Evolutionary conservation across 805 yeast genomes (phyloP).

Genomic region (Metschnikowia matae): DNA sequence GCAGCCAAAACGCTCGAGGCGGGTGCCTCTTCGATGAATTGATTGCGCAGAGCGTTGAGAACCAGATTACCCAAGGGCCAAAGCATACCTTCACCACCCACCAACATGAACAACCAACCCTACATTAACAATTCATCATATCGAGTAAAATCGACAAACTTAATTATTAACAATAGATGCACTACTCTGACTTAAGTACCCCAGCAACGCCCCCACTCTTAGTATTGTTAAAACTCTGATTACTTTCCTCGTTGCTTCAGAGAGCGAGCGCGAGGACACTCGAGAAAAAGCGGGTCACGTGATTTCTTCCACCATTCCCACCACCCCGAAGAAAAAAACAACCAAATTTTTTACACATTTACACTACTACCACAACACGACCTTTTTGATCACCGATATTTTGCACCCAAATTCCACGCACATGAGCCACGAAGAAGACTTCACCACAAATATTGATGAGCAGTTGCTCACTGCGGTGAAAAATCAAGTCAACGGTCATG

Average conservation of each 20-base stretch:
- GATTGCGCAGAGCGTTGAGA: background rate
- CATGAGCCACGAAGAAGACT: constrained; percentile 27
- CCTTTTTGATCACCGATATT: constrained; percentile 13
- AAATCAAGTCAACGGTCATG: constrained; percentile 19
- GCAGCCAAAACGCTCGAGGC: constrained; percentile 42
- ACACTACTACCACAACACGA: constrained; percentile 26
- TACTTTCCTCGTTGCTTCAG: background rate
- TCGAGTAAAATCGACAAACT: too few relatives aligned
- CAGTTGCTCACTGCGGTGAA: constrained; percentile 39
- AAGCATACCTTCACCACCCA: background rate
- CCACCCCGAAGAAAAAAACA: constrained; percentile 3
- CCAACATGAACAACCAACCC: too few relatives aligned
- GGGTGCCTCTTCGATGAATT: background rate
- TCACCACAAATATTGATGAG: constrained; percentile 38
- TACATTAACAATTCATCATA: background rate
- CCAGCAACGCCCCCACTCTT: background rate
- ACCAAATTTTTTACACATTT: constrained; percentile 16
- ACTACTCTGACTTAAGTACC: background rate
- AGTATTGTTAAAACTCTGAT: background rate
- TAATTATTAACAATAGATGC: background rate
- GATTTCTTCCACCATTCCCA: constrained; percentile 2
- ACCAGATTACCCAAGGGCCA: background rate
- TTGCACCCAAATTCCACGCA: constrained; percentile 16
- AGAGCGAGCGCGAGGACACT: background rate
- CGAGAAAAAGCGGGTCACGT: background rate